These are phyloP conservation scores for Xanthoconium stramineum DNA, from an alignment of 768 basidiomycete species.

Conservation along the genomic window DNA sequence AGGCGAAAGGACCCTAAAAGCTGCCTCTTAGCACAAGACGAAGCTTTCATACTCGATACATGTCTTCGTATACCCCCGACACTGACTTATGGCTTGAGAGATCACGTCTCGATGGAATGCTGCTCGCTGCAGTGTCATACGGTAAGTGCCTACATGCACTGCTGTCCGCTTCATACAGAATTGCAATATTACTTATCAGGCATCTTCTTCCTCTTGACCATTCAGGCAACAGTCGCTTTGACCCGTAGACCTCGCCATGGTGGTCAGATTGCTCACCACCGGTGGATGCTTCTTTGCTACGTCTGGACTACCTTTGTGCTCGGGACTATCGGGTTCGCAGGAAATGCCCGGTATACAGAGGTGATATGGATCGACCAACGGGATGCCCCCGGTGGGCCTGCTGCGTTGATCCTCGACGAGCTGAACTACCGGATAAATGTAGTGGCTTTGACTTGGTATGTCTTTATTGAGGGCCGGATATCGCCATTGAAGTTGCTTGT, in stretches of 20 bases:
- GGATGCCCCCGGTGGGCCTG: slow-evolving; percentile 9
- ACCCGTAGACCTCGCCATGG: neutral
- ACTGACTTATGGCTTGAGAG: slow-evolving; percentile 29
- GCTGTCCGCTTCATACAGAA: neutral
- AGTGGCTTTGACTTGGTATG: slow-evolving; percentile 18
- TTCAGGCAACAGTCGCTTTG: slow-evolving; percentile 14
- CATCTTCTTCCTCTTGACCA: slow-evolving; percentile 20
- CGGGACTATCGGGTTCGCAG: slow-evolving; percentile 25
- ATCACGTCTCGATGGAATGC: slow-evolving; percentile 25
- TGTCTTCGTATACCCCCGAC: slow-evolving; percentile 18
- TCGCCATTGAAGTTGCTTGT: neutral
- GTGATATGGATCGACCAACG: slow-evolving; percentile 35
- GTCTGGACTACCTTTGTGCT: slow-evolving; percentile 25
- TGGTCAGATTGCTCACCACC: neutral
- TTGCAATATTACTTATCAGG: slow-evolving; percentile 9
- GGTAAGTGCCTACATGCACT: slow-evolving; percentile 5
- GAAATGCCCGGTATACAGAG: slow-evolving; percentile 26
- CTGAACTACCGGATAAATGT: slow-evolving; percentile 20
- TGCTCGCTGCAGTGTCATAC: slow-evolving; percentile 18
- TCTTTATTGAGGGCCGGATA: neutral
- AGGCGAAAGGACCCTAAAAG: too few species aligned
- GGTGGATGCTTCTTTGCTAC: slow-evolving; percentile 17
- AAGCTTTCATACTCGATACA: neutral
- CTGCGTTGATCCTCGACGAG: slow-evolving; percentile 12
- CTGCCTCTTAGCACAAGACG: too few species aligned